These are phyloP conservation scores for Rhizoctonia solani DNA, from an alignment of 1,284 basidiomycete species.

Conservation along the genomic window DNA sequence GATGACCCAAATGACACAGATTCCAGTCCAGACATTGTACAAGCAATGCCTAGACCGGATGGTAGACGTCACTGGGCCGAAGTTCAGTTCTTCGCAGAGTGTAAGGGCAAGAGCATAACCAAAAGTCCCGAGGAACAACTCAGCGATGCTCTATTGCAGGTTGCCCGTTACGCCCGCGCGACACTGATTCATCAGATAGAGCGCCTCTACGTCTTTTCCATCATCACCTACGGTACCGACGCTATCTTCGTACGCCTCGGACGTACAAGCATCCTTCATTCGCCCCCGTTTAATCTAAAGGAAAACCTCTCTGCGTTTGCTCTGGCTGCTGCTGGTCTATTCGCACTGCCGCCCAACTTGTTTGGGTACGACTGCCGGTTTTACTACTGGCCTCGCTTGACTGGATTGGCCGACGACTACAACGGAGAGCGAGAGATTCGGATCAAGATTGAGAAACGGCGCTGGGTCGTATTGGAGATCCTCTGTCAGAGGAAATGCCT, in stretches of 20 bases:
- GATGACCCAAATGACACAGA: constrained; percentile 9
- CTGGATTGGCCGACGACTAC: not conserved
- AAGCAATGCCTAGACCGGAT: not conserved
- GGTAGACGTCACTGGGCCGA: constrained; percentile 1
- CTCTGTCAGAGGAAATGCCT: constrained; percentile 11
- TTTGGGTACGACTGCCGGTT: constrained; percentile 4
- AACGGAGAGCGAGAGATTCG: not conserved
- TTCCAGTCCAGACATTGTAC: constrained; percentile 6
- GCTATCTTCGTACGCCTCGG: not conserved
- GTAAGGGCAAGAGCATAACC: not conserved
- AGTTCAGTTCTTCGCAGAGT: constrained; percentile 4
- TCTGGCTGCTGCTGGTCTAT: not conserved
- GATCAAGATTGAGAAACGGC: not conserved
- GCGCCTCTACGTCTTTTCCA: not conserved
- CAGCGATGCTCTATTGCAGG: not conserved
- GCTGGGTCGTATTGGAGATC: not conserved
- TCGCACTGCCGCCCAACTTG: not conserved
- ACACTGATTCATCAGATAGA: constrained; percentile 6
- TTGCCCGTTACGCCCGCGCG: constrained; percentile 22
- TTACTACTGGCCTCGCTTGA: constrained; percentile 4
- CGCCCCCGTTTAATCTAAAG: not conserved
- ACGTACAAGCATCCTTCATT: constrained; percentile 3
- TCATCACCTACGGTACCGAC: not conserved
- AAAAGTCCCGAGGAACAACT: not conserved
- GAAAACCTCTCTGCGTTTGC: not conserved